A percentile compares a stretch with the other conserved stretches of the same genome.
Evolutionary conservation across 345 rosid genomes (phyloP).

Genomic region (Aquilaria yunnanensis): DNA sequence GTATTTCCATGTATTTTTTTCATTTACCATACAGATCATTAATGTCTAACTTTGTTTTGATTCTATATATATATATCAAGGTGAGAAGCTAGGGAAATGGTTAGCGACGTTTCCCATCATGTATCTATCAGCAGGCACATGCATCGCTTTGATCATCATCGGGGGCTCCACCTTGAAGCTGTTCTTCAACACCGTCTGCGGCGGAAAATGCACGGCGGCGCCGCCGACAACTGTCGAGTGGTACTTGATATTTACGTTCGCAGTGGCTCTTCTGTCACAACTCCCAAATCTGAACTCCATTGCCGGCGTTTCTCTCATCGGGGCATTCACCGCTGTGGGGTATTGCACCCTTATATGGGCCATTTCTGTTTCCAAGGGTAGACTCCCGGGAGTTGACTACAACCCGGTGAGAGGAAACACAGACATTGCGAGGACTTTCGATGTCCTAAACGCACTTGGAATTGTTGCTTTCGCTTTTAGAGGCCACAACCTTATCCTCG

Average conservation of each 20-base stretch:
- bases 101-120: slow-evolving; percentile 45
- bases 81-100: slow-evolving; percentile 41
- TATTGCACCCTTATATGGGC: slow-evolving; percentile 58
- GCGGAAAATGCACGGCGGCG: slow-evolving; percentile 23
- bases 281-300: slow-evolving; percentile 64
- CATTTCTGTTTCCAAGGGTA: slow-evolving; percentile 36
- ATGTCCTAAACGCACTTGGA: slow-evolving; percentile 50
- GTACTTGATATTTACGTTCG: slow-evolving; percentile 42
- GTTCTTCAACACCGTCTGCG: slow-evolving; percentile 29
- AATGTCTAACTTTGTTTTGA: not conserved
- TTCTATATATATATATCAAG: slow-evolving; percentile 16
- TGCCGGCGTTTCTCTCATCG: slow-evolving; percentile 52
- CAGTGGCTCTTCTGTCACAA: slow-evolving; percentile 45
- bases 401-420: slow-evolving; percentile 7
- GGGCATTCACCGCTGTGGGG: slow-evolving; percentile 40
- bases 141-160: slow-evolving; percentile 40
- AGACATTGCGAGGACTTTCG: slow-evolving; percentile 24
- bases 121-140: slow-evolving; percentile 71
- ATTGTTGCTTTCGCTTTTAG: slow-evolving; percentile 61
- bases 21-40: too few relatives aligned
- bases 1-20: not conserved
- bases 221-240: slow-evolving; percentile 51
- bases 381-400: slow-evolving; percentile 37
- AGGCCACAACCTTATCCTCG: slow-evolving; percentile 69
- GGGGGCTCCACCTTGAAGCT: slow-evolving; percentile 37